These are phyloP conservation scores for Blastobotrys robertii DNA, from an alignment of 805 yeast species.

Conservation along the genomic window DNA sequence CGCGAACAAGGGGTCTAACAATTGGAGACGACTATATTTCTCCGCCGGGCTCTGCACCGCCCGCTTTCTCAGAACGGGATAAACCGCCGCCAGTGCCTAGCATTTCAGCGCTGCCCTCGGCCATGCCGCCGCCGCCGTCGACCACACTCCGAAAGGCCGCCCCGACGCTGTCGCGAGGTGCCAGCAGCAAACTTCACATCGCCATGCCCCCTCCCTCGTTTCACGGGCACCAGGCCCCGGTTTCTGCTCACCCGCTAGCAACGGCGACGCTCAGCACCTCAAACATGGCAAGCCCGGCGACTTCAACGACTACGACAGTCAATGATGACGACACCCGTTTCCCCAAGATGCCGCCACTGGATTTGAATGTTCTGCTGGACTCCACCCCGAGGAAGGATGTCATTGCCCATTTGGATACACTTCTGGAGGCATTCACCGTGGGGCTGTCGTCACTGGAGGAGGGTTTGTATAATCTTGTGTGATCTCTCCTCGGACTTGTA, in stretches of 20 bases:
- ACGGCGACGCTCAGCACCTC: not conserved
- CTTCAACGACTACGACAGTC: not conserved
- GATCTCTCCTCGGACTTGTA: too few relatives aligned
- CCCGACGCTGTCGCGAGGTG: slow-evolving; percentile 6
- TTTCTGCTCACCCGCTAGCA: not conserved
- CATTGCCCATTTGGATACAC: slow-evolving; percentile 24
- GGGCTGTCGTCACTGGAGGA: slow-evolving; percentile 16
- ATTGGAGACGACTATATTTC: not conserved
- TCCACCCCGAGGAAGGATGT: slow-evolving; percentile 27
- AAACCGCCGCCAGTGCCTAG: not conserved
- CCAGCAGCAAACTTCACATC: slow-evolving; percentile 2
- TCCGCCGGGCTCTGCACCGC: slow-evolving; percentile 20
- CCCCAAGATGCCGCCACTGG: slow-evolving; percentile 25
- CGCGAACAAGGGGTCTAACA: not conserved
- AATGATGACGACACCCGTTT: slow-evolving; percentile 1
- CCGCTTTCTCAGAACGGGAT: not conserved
- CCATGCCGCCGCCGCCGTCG: slow-evolving; percentile 10
- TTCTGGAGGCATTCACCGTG: slow-evolving; percentile 24
- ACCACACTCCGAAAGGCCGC: slow-evolving; percentile 2
- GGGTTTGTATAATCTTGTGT: slow-evolving; percentile 5
- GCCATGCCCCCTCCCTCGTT: slow-evolving; percentile 8
- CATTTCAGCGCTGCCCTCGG: slow-evolving; percentile 1
- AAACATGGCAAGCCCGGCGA: not conserved
- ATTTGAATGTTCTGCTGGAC: slow-evolving; percentile 29
- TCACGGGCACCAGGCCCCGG: too few relatives aligned